Conservation (phyloP, 371 early-diverging fungal genomes). For the Rhizomucor pusillus region DNA sequence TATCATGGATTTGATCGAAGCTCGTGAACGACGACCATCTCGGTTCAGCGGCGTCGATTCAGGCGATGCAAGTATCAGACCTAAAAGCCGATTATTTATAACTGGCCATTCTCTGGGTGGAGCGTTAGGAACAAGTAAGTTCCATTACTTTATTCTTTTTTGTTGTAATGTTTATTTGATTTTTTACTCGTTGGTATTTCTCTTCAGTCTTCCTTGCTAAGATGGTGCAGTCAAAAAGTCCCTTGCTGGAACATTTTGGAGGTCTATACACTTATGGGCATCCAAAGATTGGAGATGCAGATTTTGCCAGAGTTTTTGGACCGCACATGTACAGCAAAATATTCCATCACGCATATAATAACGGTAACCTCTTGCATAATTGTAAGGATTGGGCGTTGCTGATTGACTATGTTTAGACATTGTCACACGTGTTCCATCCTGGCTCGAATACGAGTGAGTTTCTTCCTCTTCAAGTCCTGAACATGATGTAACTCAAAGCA, state of each 20-base stretch:
- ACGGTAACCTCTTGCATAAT: slow-evolving; percentile 40
- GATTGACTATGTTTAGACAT: too few species aligned
- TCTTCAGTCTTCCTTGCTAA: slow-evolving; percentile 53
- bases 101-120: slow-evolving; percentile 49
- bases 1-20: slow-evolving; percentile 25
- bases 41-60: too few species aligned
- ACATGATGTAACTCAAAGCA: too few species aligned
- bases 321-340: slow-evolving; percentile 49
- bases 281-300: slow-evolving; percentile 57
- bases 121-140: slow-evolving; percentile 43
- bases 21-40: too few species aligned
- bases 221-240: slow-evolving; percentile 56
- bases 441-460: slow-evolving; percentile 16
- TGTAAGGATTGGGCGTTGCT: too few species aligned
- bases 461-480: too few species aligned
- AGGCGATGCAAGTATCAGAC: neutral
- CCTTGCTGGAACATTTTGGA: slow-evolving; percentile 50
- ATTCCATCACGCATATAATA: slow-evolving; percentile 60
- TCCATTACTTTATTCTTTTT: too few species aligned
- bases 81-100: slow-evolving; percentile 35
- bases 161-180: too few species aligned
- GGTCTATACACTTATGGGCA: slow-evolving; percentile 60
- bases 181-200: too few species aligned
- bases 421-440: slow-evolving; percentile 42
- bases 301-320: slow-evolving; percentile 50